Evolutionary conservation across 2,329 filamentous ascomycete species (phyloP), one percentile per base, ranked within the genome.

Genomic region (Bimuria novae-zelandiae): DNA sequence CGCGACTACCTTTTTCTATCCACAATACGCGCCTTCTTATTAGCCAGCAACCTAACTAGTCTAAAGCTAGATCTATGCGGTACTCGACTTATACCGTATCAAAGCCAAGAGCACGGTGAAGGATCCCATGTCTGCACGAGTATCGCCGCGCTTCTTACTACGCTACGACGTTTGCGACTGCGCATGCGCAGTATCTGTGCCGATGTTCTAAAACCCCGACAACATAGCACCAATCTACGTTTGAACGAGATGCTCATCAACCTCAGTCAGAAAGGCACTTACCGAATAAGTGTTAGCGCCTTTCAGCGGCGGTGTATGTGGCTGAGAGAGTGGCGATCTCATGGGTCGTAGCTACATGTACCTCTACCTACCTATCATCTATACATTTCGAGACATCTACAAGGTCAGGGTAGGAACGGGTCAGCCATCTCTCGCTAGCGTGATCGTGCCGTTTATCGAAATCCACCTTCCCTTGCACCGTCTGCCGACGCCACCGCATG

Each of bases 131-230:
- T 58, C 64, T 82, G 7, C 78, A 80, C 53, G 71, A 79, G 46
- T 80, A 80, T 53, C 75, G 76, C 51, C 68, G 61, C n/a, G n/a
- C 76, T 25, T 78, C 77, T 11, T 57, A 62, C 4, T 54, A 60
- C n/a, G 75, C 79, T 16, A 74, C 71, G 3, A 54, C 57, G 1
- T 50, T 58, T 64, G 40, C 59, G 57, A 56, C 48, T 63, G 45
- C 56, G 59, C 45, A 58, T 63, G 57, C 57, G 50, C 49, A 51
- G 27, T 52, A 60, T 62, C 48, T 64, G 61, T 54, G 23, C 57
- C 14, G 55, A 60, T 57, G 52, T 55, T 55, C 47, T 64, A 45
- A 64, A 58, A 57, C 49, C 54, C 23, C 48, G 17, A 56, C 51
- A 59, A 46, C 21, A 59, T 57, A 51, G 32, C 49, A 56, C 57